These are phyloP conservation scores for Hebeloma cylindrosporum DNA, from an alignment of 768 basidiomycete species.

Conservation along the genomic window DNA sequence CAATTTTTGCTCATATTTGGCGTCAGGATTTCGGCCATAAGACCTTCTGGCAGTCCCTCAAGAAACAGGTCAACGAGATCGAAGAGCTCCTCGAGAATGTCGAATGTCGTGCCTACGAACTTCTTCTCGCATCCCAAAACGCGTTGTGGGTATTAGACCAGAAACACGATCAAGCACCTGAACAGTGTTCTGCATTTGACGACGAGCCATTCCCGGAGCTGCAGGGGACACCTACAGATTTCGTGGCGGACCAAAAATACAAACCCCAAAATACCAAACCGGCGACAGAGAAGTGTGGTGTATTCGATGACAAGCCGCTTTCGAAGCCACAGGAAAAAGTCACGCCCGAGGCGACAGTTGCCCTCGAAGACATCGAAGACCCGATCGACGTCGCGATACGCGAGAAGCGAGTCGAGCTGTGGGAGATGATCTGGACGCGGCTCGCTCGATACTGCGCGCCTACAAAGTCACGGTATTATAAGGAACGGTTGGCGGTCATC, in stretches of 20 bases:
- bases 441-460: constrained; percentile 36
- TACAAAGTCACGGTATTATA: constrained; percentile 27
- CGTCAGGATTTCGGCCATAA: constrained; percentile 40
- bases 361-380: constrained; percentile 28
- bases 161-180: too few relatives aligned
- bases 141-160: constrained; percentile 38
- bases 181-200: constrained; percentile 9
- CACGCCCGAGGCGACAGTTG: constrained; percentile 5
- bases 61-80: constrained; percentile 30
- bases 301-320: constrained; percentile 14
- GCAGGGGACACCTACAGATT: too few relatives aligned
- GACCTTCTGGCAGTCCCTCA: constrained; percentile 34
- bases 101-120: constrained; percentile 34
- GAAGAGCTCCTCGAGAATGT: constrained; percentile 30
- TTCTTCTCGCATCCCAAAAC: constrained; percentile 33
- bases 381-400: constrained; percentile 35
- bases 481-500: constrained; percentile 35
- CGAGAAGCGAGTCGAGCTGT: constrained; percentile 30
- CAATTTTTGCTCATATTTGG: background rate
- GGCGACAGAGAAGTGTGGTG: constrained; percentile 22
- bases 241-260: too few relatives aligned
- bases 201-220: too few relatives aligned
- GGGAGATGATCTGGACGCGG: constrained; percentile 32
- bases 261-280: too few relatives aligned
- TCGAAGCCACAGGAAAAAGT: constrained; percentile 2